Evolutionary conservation across 139 green algal species (phyloP), one percentile per base, ranked within the genome.

Genomic region (Chlorella sp.): DNA sequence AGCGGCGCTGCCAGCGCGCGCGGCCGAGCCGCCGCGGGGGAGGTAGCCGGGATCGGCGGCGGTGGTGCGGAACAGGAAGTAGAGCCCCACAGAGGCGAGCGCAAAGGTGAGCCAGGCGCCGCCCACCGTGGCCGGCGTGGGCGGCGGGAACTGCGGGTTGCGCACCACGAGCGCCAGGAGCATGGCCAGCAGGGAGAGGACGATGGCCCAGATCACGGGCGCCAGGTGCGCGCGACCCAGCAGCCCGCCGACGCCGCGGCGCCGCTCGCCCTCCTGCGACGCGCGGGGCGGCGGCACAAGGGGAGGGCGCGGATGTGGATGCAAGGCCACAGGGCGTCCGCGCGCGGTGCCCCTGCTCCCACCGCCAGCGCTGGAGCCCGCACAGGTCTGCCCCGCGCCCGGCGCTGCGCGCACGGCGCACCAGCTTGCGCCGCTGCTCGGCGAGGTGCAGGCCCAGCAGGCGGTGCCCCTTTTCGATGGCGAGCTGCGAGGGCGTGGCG

Each of bases 391-490:
- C n/a, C n/a, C n/a, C n/a, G n/a, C n/a, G n/a, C n/a, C n/a, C n/a
- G n/a, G n/a, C n/a, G n/a, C n/a, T n/a, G n/a, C n/a, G n/a, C n/a
- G n/a, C n/a, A n/a, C n/a, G n/a, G n/a, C n/a, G n/a, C n/a, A n/a
- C n/a, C n/a, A n/a, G n/a, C n/a, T n/a, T n/a, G n/a, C n/a, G n/a
- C n/a, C n/a, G n/a, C n/a, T 87, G 90, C 40, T 94, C 89, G 27
- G 74, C 79, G 8, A 90, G 73, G 63, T 88, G 73, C 29, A 88
- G 46, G 35, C 77, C 94, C 33, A 98, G 83, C 65, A 91, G 89
- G 42, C 87, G 79, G 82, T 99, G 95, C 14, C 94, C 94, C 82
- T 98, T 98, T 40, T 98, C 90, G 1, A 90, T 79, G 4, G 96
- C 96, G 9, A 99, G 87, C 86, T 98, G 88, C 8, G 87, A 84